phyloP scores from a whole-genome alignment of 805 yeast species.

The baker's yeast (Saccharomyces cerevisiae) region DNA sequence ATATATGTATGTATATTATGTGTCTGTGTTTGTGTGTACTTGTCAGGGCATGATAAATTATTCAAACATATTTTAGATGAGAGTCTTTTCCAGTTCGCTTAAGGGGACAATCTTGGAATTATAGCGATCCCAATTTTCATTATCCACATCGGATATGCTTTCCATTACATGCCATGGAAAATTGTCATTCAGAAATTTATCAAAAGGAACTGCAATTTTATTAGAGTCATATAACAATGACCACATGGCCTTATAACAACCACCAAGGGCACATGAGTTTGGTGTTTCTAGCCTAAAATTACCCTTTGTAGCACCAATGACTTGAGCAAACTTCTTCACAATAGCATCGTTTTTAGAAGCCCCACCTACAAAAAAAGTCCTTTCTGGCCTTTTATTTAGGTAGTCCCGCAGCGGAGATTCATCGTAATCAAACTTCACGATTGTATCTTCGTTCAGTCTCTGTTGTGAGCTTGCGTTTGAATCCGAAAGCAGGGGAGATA shows the following conservation, averaged over 20 bases:
- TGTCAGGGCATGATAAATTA: background rate
- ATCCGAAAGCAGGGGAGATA: conserved; percentile 62
- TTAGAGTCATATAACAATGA: conserved; percentile 35
- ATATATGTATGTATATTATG: background rate
- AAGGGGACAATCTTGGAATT: conserved; percentile 27
- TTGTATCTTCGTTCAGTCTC: conserved; percentile 4
- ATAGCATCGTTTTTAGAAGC: conserved; percentile 67
- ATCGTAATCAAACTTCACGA: conserved; percentile 32
- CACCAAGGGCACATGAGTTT: conserved; percentile 89
- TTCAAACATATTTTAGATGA: background rate
- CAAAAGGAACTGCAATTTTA: conserved; percentile 28
- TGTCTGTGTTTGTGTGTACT: conserved; percentile 2
- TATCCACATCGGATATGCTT: conserved; percentile 16
- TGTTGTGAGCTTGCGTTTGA: conserved; percentile 1
- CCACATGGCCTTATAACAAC: conserved; percentile 83
- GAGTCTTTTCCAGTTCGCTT: conserved; percentile 21
- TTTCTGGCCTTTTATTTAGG: conserved; percentile 47
- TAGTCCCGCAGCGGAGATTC: conserved; percentile 17
- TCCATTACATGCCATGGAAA: conserved; percentile 40
- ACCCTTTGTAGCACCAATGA: conserved; percentile 54
- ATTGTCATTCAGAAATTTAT: conserved; percentile 38
- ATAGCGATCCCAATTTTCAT: conserved; percentile 25
- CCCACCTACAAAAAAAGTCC: conserved; percentile 80
- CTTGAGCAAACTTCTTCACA: conserved; percentile 57
- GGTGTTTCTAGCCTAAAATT: conserved; percentile 66